Percentiles rank a stretch among this genome's conserved stretches.
phyloP scores from a whole-genome alignment of 768 basidiomycete species.

The Candolleomyces efflorescens region DNA sequence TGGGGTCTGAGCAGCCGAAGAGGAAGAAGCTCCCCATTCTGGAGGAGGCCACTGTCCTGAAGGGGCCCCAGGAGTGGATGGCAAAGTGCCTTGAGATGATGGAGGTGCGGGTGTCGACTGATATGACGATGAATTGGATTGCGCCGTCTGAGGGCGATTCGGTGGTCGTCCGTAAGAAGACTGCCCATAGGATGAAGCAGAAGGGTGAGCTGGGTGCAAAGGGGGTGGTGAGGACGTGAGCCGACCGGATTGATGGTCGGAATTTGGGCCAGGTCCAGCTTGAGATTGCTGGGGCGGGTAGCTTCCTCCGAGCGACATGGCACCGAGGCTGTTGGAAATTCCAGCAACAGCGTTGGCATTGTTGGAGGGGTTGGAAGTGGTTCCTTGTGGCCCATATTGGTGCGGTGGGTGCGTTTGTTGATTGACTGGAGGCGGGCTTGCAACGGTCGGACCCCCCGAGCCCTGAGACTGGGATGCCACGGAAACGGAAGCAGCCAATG shows the following conservation, averaged over 20 bases:
- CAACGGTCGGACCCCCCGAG: not conserved
- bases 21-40: slow-evolving; percentile 29
- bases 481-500: too few species aligned
- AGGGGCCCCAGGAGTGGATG: slow-evolving; percentile 6
- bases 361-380: slow-evolving; percentile 10
- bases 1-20: not conserved
- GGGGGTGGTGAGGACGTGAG: slow-evolving; percentile 27
- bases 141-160: not conserved
- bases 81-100: not conserved
- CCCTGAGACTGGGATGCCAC: too few species aligned
- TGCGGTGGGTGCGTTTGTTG: not conserved
- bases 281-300: not conserved
- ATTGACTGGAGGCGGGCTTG: not conserved
- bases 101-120: not conserved
- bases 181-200: slow-evolving; percentile 4
- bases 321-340: slow-evolving; percentile 33
- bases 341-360: slow-evolving; percentile 16
- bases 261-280: not conserved
- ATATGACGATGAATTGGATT: not conserved
- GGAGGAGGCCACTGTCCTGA: slow-evolving; percentile 37
- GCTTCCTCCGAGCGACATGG: too few species aligned
- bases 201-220: slow-evolving; percentile 29
- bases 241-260: not conserved
- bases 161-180: not conserved
- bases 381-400: not conserved